Conservation (phyloP, 108 stramenopile genomes). For the Nitzschia putrida region DNA sequence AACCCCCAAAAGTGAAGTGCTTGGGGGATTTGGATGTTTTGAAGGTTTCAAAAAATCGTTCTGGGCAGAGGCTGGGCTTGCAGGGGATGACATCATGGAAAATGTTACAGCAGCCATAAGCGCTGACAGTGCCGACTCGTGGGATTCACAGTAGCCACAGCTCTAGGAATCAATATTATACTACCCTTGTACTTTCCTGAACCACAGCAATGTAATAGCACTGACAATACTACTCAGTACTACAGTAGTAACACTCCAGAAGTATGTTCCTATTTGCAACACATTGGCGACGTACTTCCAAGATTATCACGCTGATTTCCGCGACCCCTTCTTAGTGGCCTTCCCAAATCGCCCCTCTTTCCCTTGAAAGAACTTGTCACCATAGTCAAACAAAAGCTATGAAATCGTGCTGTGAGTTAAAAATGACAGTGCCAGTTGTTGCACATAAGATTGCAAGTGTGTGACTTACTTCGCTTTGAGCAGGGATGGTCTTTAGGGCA, state of each 20-base stretch:
- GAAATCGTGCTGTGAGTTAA: neutral
- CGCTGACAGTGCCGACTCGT: neutral
- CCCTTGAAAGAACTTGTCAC: slow-evolving; percentile 17
- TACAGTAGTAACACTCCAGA: too few species aligned
- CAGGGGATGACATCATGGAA: slow-evolving; percentile 27
- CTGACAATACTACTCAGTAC: too few species aligned
- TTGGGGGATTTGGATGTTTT: slow-evolving; percentile 7
- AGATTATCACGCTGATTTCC: neutral
- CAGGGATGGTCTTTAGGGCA: slow-evolving; percentile 70
- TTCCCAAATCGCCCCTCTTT: slow-evolving; percentile 1
- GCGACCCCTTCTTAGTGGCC: neutral
- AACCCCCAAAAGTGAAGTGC: slow-evolving; percentile 2
- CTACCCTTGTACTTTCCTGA: too few species aligned
- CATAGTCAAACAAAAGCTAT: slow-evolving; percentile 24
- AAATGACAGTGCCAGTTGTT: neutral
- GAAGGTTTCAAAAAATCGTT: slow-evolving; percentile 17
- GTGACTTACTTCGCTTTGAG: slow-evolving; percentile 56
- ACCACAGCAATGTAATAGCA: too few species aligned
- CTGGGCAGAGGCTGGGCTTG: slow-evolving; percentile 21
- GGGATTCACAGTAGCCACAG: neutral
- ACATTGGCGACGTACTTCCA: too few species aligned
- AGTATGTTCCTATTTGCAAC: too few species aligned
- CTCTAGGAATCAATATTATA: too few species aligned
- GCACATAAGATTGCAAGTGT: neutral
- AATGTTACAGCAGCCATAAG: slow-evolving; percentile 24